Evolutionary conservation across 192 early-diverging fungal species (phyloP).

Genomic region (Podila epigama): DNA sequence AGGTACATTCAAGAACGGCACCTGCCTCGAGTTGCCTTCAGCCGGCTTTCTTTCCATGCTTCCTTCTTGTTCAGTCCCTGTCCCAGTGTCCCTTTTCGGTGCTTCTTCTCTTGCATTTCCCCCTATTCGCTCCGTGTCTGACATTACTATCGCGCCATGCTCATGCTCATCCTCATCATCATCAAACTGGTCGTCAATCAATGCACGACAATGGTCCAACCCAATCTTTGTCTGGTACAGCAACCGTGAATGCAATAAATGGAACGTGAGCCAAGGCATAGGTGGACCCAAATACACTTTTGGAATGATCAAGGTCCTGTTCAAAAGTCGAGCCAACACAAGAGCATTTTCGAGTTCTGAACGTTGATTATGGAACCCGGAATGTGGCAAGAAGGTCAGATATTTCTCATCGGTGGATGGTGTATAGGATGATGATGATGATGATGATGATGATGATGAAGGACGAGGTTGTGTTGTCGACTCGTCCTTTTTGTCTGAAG

Average conservation of each 20-base stretch:
- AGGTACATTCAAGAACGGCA: too few relatives aligned
- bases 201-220: conserved; percentile 55
- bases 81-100: too few relatives aligned
- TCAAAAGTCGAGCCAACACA: conserved; percentile 51
- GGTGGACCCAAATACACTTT: conserved; percentile 59
- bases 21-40: too few relatives aligned
- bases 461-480: too few relatives aligned
- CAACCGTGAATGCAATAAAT: conserved; percentile 53
- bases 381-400: conserved; percentile 59
- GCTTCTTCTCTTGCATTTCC: not conserved
- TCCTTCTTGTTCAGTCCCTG: too few relatives aligned
- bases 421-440: not conserved
- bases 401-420: conserved; percentile 16
- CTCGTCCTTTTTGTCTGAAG: not conserved
- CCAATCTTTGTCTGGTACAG: conserved; percentile 61
- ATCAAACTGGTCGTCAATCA: conserved; percentile 26
- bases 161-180: not conserved
- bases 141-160: not conserved
- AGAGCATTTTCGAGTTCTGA: conserved; percentile 58
- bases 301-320: conserved; percentile 62
- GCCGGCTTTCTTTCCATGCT: too few relatives aligned
- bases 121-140: too few relatives aligned
- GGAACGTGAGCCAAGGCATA: conserved; percentile 58
- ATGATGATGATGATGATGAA: not conserved
- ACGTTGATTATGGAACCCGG: conserved; percentile 64